Conservation (phyloP, 768 basidiomycete genomes). For the Leccinum rimulosum region DNA sequence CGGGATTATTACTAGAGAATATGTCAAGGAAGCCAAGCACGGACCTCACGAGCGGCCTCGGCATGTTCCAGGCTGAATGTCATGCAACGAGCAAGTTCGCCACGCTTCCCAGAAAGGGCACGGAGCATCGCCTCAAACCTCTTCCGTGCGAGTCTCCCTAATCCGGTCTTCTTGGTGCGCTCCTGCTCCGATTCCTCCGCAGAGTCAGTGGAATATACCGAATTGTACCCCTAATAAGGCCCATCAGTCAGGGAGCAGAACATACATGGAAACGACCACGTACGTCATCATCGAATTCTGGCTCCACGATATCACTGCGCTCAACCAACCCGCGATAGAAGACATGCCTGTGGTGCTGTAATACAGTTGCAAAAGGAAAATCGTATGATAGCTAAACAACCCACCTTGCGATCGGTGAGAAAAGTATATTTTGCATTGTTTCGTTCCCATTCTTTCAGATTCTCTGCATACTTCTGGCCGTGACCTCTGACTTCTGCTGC, state of each 20-base stretch:
- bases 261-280: conserved; percentile 13
- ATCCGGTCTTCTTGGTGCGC: conserved; percentile 65
- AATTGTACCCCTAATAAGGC: conserved; percentile 70
- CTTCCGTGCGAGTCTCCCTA: conserved; percentile 77
- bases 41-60: conserved; percentile 90
- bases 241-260: conserved; percentile 8
- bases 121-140: conserved; percentile 92
- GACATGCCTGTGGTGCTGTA: conserved; percentile 67
- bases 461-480: conserved; percentile 72
- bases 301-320: conserved; percentile 49
- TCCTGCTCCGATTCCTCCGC: conserved; percentile 93
- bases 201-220: conserved; percentile 88
- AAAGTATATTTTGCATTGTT: conserved; percentile 84
- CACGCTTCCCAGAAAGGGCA: conserved; percentile 78
- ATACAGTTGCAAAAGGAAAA: conserved; percentile 2
- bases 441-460: conserved; percentile 71
- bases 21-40: conserved; percentile 13
- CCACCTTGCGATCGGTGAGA: conserved; percentile 55
- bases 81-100: conserved; percentile 94
- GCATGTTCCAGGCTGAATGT: conserved; percentile 96
- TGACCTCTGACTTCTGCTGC: conserved; percentile 83
- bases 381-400: conserved; percentile 4
- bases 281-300: conserved; percentile 83
- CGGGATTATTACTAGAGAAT: background rate
- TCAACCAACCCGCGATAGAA: conserved; percentile 70